Base-by-base conservation (phyloP, 352 stramenopile species). In the Phytophthora ohioensis region DNA sequence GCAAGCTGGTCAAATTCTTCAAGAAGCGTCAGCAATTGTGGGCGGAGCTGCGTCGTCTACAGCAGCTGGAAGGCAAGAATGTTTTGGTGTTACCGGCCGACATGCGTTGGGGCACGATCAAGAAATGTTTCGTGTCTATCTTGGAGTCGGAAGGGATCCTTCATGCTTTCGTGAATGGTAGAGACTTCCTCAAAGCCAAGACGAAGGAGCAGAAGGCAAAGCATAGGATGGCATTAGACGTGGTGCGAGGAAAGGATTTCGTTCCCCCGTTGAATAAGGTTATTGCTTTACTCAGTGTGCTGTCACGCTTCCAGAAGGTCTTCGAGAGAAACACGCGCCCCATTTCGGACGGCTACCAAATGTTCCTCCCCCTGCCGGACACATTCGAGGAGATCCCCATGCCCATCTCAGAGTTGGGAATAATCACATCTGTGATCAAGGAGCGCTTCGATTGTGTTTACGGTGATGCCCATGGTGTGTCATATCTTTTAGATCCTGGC, bases 1-100 rank as follows among this genome's bases (percentile, higher is more conserved):
- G 42, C 3, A 42, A 62, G 15, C 8, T 63, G 1, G 61, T 57
- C 12, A 27, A 52, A 0, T 62, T 69, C 15, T 56, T 68, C 0
- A 61, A 68, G 34, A 57, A 60, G 11, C 42, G 49, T 13, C n/a
- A 68, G 21, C 41, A 68, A 42, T 11, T 68, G 30, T 67, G 30
- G 48, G 41, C 52, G 9, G 51, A 27, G 21, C 21, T 27, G n/a
- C 13, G 9, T 1, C 39, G 31, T 3, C 31, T 53, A 0, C 60
- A 60, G n/a, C 27, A 8, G 7, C 36, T 52, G 6, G 51, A 62
- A 42, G 51, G 15, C 1, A 42, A 48, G 8, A 17, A 35, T 5
- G 12, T 4, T 34, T 30, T 61, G 1, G 60, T 56, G 1, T 5
- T 62, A 1, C 60, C 60, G 6, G 59, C 48, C 11, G 59, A 67